Evolutionary conservation across 192 early-diverging fungal genomes (phyloP), one percentile per base, ranked within the genome.

Genomic region (Coemansia umbellata): DNA sequence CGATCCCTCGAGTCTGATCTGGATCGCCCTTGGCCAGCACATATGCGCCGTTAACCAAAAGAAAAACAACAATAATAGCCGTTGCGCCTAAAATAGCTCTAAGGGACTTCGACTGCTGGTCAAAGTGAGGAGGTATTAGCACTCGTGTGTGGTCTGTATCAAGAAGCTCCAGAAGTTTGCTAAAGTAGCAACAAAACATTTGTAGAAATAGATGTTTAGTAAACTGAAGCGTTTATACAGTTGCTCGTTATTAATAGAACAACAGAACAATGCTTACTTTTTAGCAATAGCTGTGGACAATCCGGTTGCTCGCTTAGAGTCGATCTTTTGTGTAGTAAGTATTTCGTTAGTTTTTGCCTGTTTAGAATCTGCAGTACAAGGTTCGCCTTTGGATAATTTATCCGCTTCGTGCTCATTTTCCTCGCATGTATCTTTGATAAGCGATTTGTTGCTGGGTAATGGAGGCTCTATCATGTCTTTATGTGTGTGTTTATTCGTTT

Each of bases 21-120:
- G 66, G 72, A 17, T 41, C 43, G 10, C 60, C 61, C 35, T 40
- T 41, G 13, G 18, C 52, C 0, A 75, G 27, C 13, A 64, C 5
- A 21, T 49, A 69, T 9, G 27, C 66, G n/a, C 72, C 72, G 19
- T 55, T 44, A n/a, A 43, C 66, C 3, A 69, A 18, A 41, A 68
- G 53, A 50, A 59, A 15, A 0, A 14, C 55, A 0, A 40, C 47
- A 1, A 42, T 28, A 0, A n/a, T 8, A 2, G 30, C n/a, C 2
- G 63, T 47, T 3, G 36, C 39, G 1, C 63, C 63, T 2, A 63
- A 15, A 13, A 66, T 5, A 4, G 28, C 43, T 14, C 50, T 35
- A 9, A 54, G 54, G 1, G 61, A 17, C 23, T 30, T 17, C 31
- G 63, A 53, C 4, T 55, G 53, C 40, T 21, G 14, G 50, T 62